Base-by-base conservation (phyloP, 1,139 yeast genomes). In the Nakaseomyces sp. region DNA sequence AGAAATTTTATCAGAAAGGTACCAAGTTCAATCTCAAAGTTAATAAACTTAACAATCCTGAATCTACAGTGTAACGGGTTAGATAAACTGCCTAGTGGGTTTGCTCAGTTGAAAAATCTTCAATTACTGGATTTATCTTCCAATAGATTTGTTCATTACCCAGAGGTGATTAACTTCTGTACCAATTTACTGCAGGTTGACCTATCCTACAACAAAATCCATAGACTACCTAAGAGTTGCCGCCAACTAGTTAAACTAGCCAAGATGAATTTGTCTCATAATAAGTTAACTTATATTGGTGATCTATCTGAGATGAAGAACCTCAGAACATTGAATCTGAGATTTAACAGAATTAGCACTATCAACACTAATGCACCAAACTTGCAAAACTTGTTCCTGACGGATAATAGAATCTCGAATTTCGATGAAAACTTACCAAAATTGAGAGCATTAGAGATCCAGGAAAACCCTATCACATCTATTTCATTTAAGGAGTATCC, bases 401-500 rank as follows among this genome's bases (percentile, higher is more conserved):
- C 93, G 1, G 86, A 87, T 60, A 89, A 91, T 60, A 73, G 76
- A 45, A 81, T 89, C 16, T 77, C 93, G 0, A 74, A 78, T 13
- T 82, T 87, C 58, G 75, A 76, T 47, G 84, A 80, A 54, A 67
- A 71, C 43, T 72, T 83, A 58, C 74, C 74, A 31, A 73, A 73
- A 42, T 67, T 86, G 50, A 73, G 83, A 52, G 67, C 72, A 6
- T 59, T 73, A 50, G 72, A 76, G 59, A 62, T 78, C 50, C 85
- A 80, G 58, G 73, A 82, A 57, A 88, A 87, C 58, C 96, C 96
- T 9, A 76, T 88, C 41, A 86, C 95, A 2, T 80, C 81, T 4
- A 73, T 85, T 49, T 75, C 75, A 33, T 79, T 83, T 53, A 77
- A 77, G 48, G 76, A 77, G 22, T 69, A 74, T 36, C 72, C 83